Conservation (phyloP, 257 asterid species). For the Dorcoceras hygrometricum region DNA sequence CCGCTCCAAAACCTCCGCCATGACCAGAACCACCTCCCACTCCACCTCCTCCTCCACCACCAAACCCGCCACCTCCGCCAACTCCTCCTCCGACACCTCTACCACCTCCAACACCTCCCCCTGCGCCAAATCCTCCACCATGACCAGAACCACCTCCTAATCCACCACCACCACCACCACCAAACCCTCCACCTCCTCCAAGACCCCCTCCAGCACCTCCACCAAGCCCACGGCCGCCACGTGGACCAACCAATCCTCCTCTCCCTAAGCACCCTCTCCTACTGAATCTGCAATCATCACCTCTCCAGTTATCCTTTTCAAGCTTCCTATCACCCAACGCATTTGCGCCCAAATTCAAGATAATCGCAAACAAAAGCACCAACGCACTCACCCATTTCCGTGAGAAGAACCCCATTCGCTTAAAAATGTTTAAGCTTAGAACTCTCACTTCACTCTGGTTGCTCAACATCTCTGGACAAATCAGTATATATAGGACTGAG, state of each 20-base stretch:
- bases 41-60: background rate
- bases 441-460: background rate
- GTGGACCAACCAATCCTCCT: background rate
- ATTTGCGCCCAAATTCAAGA: background rate
- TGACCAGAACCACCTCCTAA: background rate
- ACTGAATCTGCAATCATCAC: background rate
- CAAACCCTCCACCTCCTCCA: background rate
- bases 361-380: background rate
- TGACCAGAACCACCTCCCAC: background rate
- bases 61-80: background rate
- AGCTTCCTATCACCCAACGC: background rate
- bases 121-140: background rate
- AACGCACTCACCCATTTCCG: background rate
- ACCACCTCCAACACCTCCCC: background rate
- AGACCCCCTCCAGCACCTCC: background rate
- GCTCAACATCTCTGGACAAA: background rate
- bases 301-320: background rate
- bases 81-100: background rate
- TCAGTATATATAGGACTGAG: background rate
- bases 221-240: slow-evolving; percentile 10
- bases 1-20: background rate
- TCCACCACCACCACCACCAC: background rate
- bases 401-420: background rate
- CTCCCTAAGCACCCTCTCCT: slow-evolving; percentile 14
- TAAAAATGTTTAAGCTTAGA: background rate